Conservation (phyloP, 768 basidiomycete species). For the Xerocomellus dryophilus region DNA sequence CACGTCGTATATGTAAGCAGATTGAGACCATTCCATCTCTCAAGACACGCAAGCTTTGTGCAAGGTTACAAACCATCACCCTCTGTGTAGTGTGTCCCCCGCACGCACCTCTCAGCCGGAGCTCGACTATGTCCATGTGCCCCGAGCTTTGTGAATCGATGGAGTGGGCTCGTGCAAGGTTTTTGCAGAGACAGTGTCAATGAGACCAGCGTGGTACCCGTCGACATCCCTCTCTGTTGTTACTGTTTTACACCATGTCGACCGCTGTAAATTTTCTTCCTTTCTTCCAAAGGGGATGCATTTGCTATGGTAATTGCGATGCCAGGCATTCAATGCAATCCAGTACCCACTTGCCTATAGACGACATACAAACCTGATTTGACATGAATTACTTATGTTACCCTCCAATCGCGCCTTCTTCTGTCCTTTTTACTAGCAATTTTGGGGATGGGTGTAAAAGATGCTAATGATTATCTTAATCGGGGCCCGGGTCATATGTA, state of each 20-base stretch:
- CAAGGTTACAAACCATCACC: slow-evolving; percentile 22
- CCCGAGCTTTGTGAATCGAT: slow-evolving; percentile 55
- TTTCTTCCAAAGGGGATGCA: too few species aligned
- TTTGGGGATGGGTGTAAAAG: too few species aligned
- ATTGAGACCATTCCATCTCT: slow-evolving; percentile 37
- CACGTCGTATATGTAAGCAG: slow-evolving; percentile 25
- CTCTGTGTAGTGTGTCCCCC: slow-evolving; percentile 30
- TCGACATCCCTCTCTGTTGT: neutral
- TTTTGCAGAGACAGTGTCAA: slow-evolving; percentile 7
- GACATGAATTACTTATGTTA: too few species aligned
- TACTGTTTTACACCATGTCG: neutral
- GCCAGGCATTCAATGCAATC: too few species aligned
- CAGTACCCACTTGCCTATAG: too few species aligned
- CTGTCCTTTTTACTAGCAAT: too few species aligned
- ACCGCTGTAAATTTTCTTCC: neutral
- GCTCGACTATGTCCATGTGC: slow-evolving; percentile 38
- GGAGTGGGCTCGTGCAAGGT: slow-evolving; percentile 55
- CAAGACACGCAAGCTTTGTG: slow-evolving; percentile 36
- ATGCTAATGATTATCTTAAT: too few species aligned
- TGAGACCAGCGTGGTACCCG: neutral
- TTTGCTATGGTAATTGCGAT: too few species aligned
- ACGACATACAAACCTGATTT: too few species aligned
- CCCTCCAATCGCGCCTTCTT: too few species aligned
- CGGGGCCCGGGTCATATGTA: too few species aligned
- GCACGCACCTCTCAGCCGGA: slow-evolving; percentile 37